Conservation (phyloP, 176 grass and related monocot genomes). For the Oryza coarctata region DNA sequence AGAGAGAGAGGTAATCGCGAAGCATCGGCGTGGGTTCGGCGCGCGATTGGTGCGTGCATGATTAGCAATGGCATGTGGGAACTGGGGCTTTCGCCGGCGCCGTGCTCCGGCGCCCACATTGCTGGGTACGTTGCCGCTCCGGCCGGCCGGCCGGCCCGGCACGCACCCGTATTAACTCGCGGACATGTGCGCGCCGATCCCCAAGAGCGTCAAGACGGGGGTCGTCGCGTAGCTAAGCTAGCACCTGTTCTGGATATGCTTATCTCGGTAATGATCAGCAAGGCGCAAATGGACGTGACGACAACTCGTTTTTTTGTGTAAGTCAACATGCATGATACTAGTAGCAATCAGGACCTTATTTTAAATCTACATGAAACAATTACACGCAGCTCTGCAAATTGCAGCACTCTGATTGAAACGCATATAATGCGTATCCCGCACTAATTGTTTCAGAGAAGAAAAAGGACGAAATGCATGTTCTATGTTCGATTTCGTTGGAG, state of each 20-base stretch:
- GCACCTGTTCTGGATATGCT: constrained; percentile 24
- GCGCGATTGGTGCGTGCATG: constrained; percentile 20
- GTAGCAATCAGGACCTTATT: neutral
- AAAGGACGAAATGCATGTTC: neutral
- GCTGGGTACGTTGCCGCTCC: neutral
- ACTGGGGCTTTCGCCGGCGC: neutral
- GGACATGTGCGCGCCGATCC: constrained; percentile 40
- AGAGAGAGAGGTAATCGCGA: neutral
- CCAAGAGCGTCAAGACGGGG: neutral
- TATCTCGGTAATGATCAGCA: constrained; percentile 4
- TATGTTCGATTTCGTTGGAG: neutral
- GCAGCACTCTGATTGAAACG: neutral
- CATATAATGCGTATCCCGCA: neutral
- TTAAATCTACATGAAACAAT: constrained; percentile 26
- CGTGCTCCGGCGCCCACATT: constrained; percentile 24
- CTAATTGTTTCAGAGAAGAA: neutral
- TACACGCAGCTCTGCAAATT: neutral
- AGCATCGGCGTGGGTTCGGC: constrained; percentile 13
- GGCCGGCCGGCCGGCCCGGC: neutral
- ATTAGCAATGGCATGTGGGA: constrained; percentile 32
- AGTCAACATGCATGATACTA: neutral
- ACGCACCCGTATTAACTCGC: neutral
- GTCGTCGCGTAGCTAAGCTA: constrained; percentile 30
- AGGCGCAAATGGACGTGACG: neutral
- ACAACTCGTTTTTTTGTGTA: constrained; percentile 2